These are phyloP conservation scores for Phaffia tasmanica DNA, from an alignment of 768 basidiomycete genomes.

Conservation along the genomic window DNA sequence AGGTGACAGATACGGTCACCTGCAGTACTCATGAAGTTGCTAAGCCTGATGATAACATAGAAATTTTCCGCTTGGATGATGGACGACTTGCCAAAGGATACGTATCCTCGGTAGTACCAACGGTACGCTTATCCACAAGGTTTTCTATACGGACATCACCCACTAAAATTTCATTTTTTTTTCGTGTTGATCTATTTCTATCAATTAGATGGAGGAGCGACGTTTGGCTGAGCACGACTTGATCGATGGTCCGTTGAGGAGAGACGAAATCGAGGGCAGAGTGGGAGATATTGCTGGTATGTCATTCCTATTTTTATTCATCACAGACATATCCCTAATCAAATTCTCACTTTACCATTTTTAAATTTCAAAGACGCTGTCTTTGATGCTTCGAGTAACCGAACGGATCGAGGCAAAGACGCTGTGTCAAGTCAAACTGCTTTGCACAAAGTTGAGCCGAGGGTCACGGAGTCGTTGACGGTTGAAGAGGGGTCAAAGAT, in stretches of 20 bases:
- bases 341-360: neutral
- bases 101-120: conserved; percentile 20
- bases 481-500: conserved; percentile 8
- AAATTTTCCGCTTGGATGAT: conserved; percentile 14
- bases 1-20: conserved; percentile 15
- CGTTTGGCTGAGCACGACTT: conserved; percentile 22
- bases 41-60: conserved; percentile 18
- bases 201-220: conserved; percentile 21
- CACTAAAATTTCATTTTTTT: neutral
- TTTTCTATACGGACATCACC: neutral
- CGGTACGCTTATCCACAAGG: neutral
- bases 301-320: neutral
- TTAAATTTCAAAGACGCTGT: conserved; percentile 10
- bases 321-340: neutral
- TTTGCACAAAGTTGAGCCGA: conserved; percentile 12
- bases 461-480: conserved; percentile 2
- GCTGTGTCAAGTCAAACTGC: neutral
- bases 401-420: neutral
- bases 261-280: conserved; percentile 6
- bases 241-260: conserved; percentile 20
- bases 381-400: conserved; percentile 1
- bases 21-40: conserved; percentile 4
- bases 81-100: conserved; percentile 17
- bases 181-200: neutral
- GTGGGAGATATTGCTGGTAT: conserved; percentile 20